Evolutionary conservation across 2,329 filamentous ascomycete genomes (phyloP), one percentile per base, ranked within the genome.

Genomic region (Aspergillus sp.): DNA sequence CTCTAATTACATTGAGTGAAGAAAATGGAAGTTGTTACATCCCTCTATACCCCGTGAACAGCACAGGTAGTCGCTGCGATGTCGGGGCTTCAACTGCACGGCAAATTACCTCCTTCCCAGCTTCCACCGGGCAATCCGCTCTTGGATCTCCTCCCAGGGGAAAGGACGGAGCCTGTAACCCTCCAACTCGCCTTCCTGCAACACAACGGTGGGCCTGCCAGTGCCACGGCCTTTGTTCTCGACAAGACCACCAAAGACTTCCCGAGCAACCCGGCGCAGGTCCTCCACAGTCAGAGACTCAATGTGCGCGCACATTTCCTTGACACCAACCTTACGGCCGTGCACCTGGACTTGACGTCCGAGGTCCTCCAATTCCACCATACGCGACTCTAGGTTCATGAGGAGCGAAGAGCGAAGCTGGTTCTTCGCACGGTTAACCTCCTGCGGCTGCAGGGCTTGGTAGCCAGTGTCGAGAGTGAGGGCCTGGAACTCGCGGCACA

Each of bases 301-400:
- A 67, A 99, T 99, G 72, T 88, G 87, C 54, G 81, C 81, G 73
- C 94, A 97, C 94, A 99, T 98, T 74, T 98, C 93, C 66, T 87
- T 87, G 7, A 97, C 93, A 1, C 94, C 90, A 6, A 98, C 87
- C 80, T 97, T 97, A 67, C 87, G 86, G 21, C 94, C 95, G 74
- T 98, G 93, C n/a, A 97, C 91, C 81, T 98, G 95, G 10, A 99
- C 92, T 76, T 97, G 94, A 64, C 95, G 83, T 21, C 95, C 95
- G 0, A 99, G 84, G 74, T 99, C 95, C 78, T 99, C 95, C 6
- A 99, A 85, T 80, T 98, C 95, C 9, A 99, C 92, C 92, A 99
- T 97, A 62, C 95, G 86, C 68, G 88, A 92, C 80, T 99, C 95
- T 28, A 99, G 86, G 79, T 99, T 99, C 95, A 99, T 99, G 53